phyloP scores from a whole-genome alignment of 495 filamentous ascomycete species.

The Xylaria grammica region DNA sequence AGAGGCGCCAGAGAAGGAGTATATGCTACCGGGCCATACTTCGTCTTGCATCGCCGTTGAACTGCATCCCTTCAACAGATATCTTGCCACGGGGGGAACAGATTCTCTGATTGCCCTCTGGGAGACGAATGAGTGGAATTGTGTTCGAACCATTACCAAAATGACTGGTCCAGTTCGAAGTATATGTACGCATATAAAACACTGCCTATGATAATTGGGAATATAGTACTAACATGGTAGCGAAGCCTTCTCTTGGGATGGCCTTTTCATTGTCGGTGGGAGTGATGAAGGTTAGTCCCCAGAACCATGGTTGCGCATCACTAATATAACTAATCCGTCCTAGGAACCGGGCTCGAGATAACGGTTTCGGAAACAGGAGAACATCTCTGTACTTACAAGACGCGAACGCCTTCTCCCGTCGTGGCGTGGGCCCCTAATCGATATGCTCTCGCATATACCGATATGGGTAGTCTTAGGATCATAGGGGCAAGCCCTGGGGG shows the following conservation, averaged over 20 bases:
- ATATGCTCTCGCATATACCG: constrained; percentile 90
- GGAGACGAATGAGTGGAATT: constrained; percentile 93
- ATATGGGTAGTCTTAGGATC: constrained; percentile 80
- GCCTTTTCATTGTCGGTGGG: constrained; percentile 82
- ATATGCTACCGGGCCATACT: constrained; percentile 81
- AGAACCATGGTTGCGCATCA: constrained; percentile 28
- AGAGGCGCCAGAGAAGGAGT: constrained; percentile 48
- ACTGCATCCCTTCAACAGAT: constrained; percentile 75
- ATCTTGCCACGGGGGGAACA: constrained; percentile 85
- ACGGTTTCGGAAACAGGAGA: constrained; percentile 91
- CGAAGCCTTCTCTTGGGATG: constrained; percentile 80
- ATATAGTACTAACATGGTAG: constrained; percentile 33
- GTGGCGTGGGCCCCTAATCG: constrained; percentile 90
- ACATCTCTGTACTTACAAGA: constrained; percentile 77
- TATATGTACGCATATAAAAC: constrained; percentile 59
- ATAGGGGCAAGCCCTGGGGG: constrained; percentile 62
- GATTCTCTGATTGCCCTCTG: constrained; percentile 89
- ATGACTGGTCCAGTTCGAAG: constrained; percentile 81
- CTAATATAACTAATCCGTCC: constrained; percentile 21
- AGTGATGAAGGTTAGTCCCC: constrained; percentile 73
- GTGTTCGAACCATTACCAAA: constrained; percentile 75
- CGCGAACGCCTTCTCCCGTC: constrained; percentile 63
- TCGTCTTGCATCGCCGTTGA: constrained; percentile 74
- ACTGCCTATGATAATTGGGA: not conserved
- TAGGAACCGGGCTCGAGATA: constrained; percentile 66